A percentile compares a stretch with the other conserved stretches of the same genome.
These are phyloP conservation scores for Bipolaris zeicola DNA, from an alignment of 2,329 filamentous ascomycete species.

Conservation along the genomic window DNA sequence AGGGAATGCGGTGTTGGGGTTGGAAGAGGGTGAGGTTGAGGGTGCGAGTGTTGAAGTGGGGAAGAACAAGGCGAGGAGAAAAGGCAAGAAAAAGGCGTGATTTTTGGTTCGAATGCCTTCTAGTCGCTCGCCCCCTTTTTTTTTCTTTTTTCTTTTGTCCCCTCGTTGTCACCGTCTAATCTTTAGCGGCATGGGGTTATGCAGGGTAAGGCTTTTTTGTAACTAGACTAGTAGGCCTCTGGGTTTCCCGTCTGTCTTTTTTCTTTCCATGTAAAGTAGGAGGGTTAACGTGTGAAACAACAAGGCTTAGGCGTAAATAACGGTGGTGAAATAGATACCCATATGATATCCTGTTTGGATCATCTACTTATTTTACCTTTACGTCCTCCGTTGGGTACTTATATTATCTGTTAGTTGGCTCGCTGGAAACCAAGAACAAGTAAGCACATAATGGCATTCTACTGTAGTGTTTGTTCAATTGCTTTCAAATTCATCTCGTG, in stretches of 20 bases:
- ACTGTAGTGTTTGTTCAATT: too few relatives aligned
- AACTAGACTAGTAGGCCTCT: neutral
- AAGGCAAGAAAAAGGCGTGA: slow-evolving; percentile 33
- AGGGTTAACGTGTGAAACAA: neutral
- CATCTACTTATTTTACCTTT: too few relatives aligned
- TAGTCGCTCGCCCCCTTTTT: neutral
- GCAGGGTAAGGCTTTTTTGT: neutral
- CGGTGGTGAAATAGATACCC: too few relatives aligned
- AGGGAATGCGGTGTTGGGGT: slow-evolving; percentile 71
- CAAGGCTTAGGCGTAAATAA: too few relatives aligned
- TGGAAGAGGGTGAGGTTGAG: slow-evolving; percentile 66
- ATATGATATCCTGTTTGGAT: too few relatives aligned
- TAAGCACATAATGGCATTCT: too few relatives aligned
- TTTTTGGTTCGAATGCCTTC: too few relatives aligned
- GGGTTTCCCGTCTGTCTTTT: neutral
- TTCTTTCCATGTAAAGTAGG: neutral
- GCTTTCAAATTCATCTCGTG: too few relatives aligned
- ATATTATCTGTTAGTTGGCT: too few relatives aligned
- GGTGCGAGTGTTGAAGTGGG: slow-evolving; percentile 40
- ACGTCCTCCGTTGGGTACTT: too few relatives aligned
- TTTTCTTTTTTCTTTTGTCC: neutral
- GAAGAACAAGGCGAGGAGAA: slow-evolving; percentile 25
- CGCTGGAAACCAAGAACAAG: too few relatives aligned
- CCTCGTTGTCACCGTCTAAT: neutral
- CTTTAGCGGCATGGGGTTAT: neutral